Evolutionary conservation across 2,329 filamentous ascomycete species (phyloP), one percentile per base, ranked within the genome.

Genomic region (Emmonsiellopsis sp.): DNA sequence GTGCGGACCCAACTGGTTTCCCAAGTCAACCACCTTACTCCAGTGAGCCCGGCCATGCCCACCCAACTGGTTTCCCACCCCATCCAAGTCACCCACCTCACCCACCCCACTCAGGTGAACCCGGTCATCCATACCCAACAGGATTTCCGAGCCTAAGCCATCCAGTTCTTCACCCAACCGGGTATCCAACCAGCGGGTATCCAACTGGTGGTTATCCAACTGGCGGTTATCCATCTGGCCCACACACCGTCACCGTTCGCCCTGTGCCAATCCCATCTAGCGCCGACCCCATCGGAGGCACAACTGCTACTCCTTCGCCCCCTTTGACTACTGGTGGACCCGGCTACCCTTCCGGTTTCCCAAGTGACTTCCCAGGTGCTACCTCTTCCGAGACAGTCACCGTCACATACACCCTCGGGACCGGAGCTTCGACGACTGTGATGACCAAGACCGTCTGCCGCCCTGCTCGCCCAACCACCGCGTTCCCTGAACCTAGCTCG

Each of bases 401-500:
- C 34, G 40, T 73, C 42, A 71, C 70, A 47, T 73, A 72, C 64
- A 73, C 70, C n/a, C 51, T 70, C 34, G 67, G 67, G 37, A 58
- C 65, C 44, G 70, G 70, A 41, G 61, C 62, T 20, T 65, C 66
- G 5, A 66, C 64, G 46, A 64, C 61, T 31, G 64, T 71, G 34
- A 61, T 72, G 15, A 72, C 70, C 30, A 71, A 64, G 44, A 71
- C 69, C 11, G 62, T 72, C 50, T 64, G 65, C 60, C 61, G 58
- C 53, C 71, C 69, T 44, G 57, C 59, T 34, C 70, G 66, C 43
- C 49, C 50, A 34, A 42, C 37, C 16, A 4, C 35, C 26, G 10
- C 10, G 9, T 26, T 11, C 37, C 37, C 37, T 11, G 37, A 40
- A 40, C 38, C 38, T 34, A 49, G 16, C 20, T 26, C 9, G 20